These are phyloP conservation scores for Eudorina sp. DNA, from an alignment of 139 green algal genomes.

Conservation along the genomic window DNA sequence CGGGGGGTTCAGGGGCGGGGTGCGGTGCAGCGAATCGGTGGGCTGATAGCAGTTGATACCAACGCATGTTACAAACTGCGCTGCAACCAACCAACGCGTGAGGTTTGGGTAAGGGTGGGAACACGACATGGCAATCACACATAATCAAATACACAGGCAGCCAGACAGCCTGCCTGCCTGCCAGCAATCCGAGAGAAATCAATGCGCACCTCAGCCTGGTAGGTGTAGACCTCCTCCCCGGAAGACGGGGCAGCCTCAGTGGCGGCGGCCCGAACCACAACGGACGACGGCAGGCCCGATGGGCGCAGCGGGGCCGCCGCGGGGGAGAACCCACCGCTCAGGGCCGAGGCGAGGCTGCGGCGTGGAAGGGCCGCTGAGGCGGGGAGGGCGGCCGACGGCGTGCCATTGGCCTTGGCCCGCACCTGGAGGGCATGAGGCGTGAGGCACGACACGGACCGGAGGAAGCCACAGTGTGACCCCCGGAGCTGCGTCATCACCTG, in stretches of 20 bases:
- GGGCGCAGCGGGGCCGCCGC: too few relatives aligned
- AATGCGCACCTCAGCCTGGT: slow-evolving; percentile 81
- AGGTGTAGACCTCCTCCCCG: slow-evolving; percentile 79
- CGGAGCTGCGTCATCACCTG: slow-evolving; percentile 39
- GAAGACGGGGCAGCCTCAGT: slow-evolving; percentile 29
- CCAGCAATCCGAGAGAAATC: background rate
- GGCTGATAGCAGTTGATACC: too few relatives aligned
- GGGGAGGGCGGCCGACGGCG: background rate
- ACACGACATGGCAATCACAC: too few relatives aligned
- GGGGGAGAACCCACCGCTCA: background rate
- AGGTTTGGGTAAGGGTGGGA: too few relatives aligned
- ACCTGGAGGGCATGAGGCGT: slow-evolving; percentile 24
- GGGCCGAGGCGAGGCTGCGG: background rate
- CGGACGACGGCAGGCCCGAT: background rate
- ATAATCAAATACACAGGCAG: background rate
- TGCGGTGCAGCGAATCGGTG: too few relatives aligned
- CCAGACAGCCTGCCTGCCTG: background rate
- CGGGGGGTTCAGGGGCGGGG: slow-evolving; percentile 33
- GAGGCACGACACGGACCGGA: slow-evolving; percentile 31
- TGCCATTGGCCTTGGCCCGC: slow-evolving; percentile 9
- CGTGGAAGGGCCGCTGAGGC: background rate
- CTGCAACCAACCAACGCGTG: too few relatives aligned
- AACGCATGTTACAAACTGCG: too few relatives aligned
- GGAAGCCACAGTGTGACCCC: slow-evolving; percentile 15
- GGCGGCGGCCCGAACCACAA: slow-evolving; percentile 15